These are phyloP conservation scores for Cladosporium sp. DNA, from an alignment of 2,329 filamentous ascomycete genomes.

Conservation along the genomic window DNA sequence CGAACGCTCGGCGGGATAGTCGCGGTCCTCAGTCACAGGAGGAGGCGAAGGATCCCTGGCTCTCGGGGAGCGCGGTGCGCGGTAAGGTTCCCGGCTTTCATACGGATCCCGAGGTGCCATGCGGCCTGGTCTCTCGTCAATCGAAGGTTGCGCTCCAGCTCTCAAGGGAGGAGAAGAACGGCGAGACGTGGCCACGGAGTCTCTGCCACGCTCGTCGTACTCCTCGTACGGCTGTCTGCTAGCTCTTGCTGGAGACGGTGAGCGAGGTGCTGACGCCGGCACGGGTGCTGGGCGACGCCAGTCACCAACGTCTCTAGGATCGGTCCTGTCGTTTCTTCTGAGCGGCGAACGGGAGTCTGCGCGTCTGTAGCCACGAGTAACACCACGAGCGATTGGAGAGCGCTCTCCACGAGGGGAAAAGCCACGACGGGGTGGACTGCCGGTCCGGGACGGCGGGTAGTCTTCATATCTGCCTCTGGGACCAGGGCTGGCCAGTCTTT, in stretches of 20 bases:
- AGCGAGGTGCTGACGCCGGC: constrained; percentile 41
- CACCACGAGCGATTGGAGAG: constrained; percentile 27
- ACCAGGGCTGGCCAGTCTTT: constrained; percentile 37
- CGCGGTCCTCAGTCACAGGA: constrained; percentile 27
- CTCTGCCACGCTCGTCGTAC: constrained; percentile 49
- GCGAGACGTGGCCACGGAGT: constrained; percentile 55
- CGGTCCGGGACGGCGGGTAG: constrained; percentile 36
- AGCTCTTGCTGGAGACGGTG: constrained; percentile 45
- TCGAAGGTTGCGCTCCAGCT: constrained; percentile 34
- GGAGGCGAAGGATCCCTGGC: constrained; percentile 14
- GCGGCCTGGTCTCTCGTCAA: constrained; percentile 27
- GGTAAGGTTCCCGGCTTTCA: constrained; percentile 13
- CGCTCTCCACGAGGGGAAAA: constrained; percentile 41
- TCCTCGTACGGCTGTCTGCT: constrained; percentile 32
- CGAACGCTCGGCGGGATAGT: constrained; percentile 17
- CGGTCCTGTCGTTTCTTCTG: constrained; percentile 47
- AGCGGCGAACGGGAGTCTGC: constrained; percentile 50
- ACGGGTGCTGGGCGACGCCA: constrained; percentile 36
- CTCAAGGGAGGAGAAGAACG: constrained; percentile 57
- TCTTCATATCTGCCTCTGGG: constrained; percentile 43
- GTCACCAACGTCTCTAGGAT: constrained; percentile 45
- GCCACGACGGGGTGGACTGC: constrained; percentile 34
- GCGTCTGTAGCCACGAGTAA: constrained; percentile 40
- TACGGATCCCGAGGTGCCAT: constrained; percentile 22
- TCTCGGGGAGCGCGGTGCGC: constrained; percentile 32